Evolutionary conservation across 176 grass and related monocot genomes (phyloP).

Genomic region (Zoysia pacifica): DNA sequence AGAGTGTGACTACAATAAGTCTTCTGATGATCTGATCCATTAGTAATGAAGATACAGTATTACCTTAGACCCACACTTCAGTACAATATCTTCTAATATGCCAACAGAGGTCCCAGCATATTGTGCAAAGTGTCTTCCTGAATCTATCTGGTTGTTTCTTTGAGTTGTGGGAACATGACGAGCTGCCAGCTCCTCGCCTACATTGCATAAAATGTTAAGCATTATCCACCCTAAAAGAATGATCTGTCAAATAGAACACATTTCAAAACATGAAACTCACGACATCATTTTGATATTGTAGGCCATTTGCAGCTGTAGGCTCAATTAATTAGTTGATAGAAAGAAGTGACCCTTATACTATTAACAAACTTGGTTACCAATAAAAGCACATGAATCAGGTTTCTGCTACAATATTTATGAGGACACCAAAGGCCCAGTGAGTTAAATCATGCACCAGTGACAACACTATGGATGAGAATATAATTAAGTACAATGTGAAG

Average conservation of each 20-base stretch:
- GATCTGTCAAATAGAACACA: neutral
- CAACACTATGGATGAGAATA: neutral
- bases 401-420: neutral
- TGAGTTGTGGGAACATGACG: conserved; percentile 46
- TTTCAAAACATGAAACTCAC: neutral
- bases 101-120: conserved; percentile 49
- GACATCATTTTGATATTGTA: neutral
- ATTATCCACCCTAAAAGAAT: conserved; percentile 18
- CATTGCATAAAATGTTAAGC: conserved; percentile 23
- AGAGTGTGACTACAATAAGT: conserved; percentile 19
- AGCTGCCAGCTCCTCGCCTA: conserved; percentile 50
- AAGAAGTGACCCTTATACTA: neutral
- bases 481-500: neutral
- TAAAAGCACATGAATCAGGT: neutral
- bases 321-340: conserved; percentile 5
- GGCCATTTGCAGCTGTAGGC: neutral
- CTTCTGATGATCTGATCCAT: neutral
- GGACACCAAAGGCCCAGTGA: neutral
- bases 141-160: conserved; percentile 44
- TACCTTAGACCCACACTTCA: conserved; percentile 93
- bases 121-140: conserved; percentile 33
- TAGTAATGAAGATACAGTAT: conserved; percentile 19
- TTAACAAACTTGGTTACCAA: conserved; percentile 4
- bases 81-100: conserved; percentile 73
- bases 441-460: neutral